phyloP scores from a whole-genome alignment of 23 red algal genomes.

The Gracilaria vermiculophylla region DNA sequence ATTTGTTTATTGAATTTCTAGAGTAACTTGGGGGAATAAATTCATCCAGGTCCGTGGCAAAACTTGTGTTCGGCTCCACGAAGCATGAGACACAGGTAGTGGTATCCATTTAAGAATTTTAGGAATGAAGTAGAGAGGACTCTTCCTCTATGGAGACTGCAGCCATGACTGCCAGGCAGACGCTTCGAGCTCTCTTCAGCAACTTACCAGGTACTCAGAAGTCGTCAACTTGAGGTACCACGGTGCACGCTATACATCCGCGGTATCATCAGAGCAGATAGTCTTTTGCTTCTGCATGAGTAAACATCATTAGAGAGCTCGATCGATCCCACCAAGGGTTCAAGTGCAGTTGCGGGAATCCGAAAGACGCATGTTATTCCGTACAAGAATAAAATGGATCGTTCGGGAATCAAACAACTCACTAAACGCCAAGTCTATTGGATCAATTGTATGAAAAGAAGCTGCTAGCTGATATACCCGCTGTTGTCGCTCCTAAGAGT shows the following conservation, averaged over 20 bases:
- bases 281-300: constrained; percentile 20
- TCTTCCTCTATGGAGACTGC: background rate
- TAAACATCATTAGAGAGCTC: constrained; percentile 26
- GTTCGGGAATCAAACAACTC: background rate
- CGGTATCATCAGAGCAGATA: constrained; percentile 16
- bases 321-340: background rate
- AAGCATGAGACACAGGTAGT: too few relatives aligned
- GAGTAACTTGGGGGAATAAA: too few relatives aligned
- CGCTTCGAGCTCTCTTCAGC: constrained; percentile 23
- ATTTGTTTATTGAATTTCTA: too few relatives aligned
- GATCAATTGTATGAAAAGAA: too few relatives aligned
- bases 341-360: background rate
- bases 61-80: too few relatives aligned
- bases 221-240: constrained; percentile 30
- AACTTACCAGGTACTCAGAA: constrained; percentile 30
- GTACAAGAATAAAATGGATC: background rate
- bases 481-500: too few relatives aligned
- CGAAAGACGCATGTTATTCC: background rate
- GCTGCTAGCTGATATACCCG: too few relatives aligned
- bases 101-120: too few relatives aligned
- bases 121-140: too few relatives aligned
- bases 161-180: background rate
- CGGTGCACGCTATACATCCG: constrained; percentile 22
- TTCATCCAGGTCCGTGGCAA: too few relatives aligned
- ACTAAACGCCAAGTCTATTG: background rate